These are phyloP conservation scores for Starmera dryadoides DNA, from an alignment of 805 yeast genomes.

Conservation along the genomic window DNA sequence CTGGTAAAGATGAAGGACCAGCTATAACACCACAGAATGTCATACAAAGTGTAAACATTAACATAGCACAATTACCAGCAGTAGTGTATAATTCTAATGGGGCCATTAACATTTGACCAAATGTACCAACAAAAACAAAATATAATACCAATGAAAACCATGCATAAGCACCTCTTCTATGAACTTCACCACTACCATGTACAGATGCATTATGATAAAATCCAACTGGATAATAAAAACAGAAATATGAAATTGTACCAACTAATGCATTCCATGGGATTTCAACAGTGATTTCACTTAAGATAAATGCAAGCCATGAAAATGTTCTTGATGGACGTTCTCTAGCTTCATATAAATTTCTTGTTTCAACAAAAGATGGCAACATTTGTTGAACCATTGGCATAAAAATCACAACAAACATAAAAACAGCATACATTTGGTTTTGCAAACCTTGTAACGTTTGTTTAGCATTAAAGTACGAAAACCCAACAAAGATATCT, in stretches of 20 bases:
- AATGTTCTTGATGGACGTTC: conserved; percentile 69
- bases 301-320: conserved; percentile 54
- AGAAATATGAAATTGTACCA: conserved; percentile 36
- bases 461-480: conserved; percentile 55
- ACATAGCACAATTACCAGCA: conserved; percentile 50
- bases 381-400: conserved; percentile 57
- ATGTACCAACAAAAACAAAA: conserved; percentile 45
- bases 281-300: conserved; percentile 37
- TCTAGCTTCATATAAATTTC: conserved; percentile 64
- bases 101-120: conserved; percentile 50
- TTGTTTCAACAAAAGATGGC: conserved; percentile 50
- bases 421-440: conserved; percentile 54
- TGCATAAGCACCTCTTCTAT: conserved; percentile 50
- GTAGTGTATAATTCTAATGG: conserved; percentile 49
- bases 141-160: conserved; percentile 35
- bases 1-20: conserved; percentile 43
- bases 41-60: conserved; percentile 51
- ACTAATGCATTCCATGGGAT: conserved; percentile 37
- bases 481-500: conserved; percentile 59
- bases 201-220: conserved; percentile 54
- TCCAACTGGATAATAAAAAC: conserved; percentile 48
- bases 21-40: conserved; percentile 29
- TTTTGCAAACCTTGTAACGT: conserved; percentile 60
- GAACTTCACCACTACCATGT: conserved; percentile 35
- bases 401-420: conserved; percentile 43